These are phyloP conservation scores for Kurtzmaniella fragi DNA, from an alignment of 805 yeast species.

Conservation along the genomic window DNA sequence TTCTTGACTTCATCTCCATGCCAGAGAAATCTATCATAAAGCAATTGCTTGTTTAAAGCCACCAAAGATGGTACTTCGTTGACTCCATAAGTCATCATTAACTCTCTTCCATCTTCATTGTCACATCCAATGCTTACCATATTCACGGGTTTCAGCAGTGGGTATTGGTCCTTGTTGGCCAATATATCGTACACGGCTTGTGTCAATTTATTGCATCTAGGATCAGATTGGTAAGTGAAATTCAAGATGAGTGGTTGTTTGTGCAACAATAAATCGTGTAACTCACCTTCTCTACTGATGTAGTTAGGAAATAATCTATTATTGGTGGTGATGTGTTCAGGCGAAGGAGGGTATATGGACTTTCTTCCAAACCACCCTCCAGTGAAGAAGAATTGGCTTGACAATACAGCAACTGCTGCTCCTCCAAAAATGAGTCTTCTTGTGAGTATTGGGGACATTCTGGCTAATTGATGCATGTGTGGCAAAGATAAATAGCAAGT, in stretches of 20 bases:
- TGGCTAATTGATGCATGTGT: slow-evolving; percentile 3
- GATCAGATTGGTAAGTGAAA: slow-evolving; percentile 66
- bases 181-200: slow-evolving; percentile 44
- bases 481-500: neutral
- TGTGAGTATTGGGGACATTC: neutral
- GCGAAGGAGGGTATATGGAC: slow-evolving; percentile 35
- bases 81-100: slow-evolving; percentile 52
- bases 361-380: slow-evolving; percentile 6
- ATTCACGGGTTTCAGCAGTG: slow-evolving; percentile 42
- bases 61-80: slow-evolving; percentile 61
- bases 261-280: slow-evolving; percentile 48
- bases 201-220: slow-evolving; percentile 57
- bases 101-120: slow-evolving; percentile 54
- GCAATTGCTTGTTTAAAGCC: slow-evolving; percentile 61
- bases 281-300: slow-evolving; percentile 53
- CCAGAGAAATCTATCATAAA: slow-evolving; percentile 29
- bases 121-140: slow-evolving; percentile 73
- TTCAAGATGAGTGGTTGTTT: slow-evolving; percentile 64
- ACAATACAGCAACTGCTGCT: slow-evolving; percentile 5
- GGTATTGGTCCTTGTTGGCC: slow-evolving; percentile 18
- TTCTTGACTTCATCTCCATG: slow-evolving; percentile 18
- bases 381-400: slow-evolving; percentile 4
- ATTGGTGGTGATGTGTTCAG: slow-evolving; percentile 31
- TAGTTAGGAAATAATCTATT: slow-evolving; percentile 36
- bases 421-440: slow-evolving; percentile 3